Evolutionary conservation across 1,139 yeast genomes (phyloP), one percentile per base, ranked within the genome.

Genomic region (Blastobotrys capitulatus): DNA sequence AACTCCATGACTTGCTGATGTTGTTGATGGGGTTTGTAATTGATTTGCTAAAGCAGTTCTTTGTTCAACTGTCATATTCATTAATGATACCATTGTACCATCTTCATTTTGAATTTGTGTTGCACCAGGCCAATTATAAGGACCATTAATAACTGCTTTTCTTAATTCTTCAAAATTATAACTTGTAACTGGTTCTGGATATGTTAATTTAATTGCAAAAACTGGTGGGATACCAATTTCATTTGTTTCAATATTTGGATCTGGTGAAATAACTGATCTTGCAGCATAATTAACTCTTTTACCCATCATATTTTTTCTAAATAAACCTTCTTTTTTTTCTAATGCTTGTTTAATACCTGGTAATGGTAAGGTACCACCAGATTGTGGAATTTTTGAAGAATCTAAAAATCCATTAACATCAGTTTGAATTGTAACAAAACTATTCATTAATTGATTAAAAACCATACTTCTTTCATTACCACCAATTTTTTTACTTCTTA

Each of bases 221-320:
- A 94, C 98, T 1, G 98, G 98, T 37, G 99, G 99, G 48, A 94
- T 94, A 72, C 98, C 99, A 64, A 94, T 92, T 71, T 94, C 97
- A 66, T 90, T 87, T 16, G 98, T 92, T 72, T 92, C 98, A 62
- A 94, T 78, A 73, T 86, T 92, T 51, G 99, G 99, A 73, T 94
- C 99, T 4, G 98, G 98, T 6, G 98, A 90, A 71, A 94, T 94
- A 61, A 94, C 99, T 13, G 98, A 90, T 70, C 99, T 87, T 46
- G 98, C 98, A 53, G 98, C 97, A 63, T 86, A 90, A 68, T 94
- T 94, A 53, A 94, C 99, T 75, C 99, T 88, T 76, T 94, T 94
- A 69, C 99, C 99, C 98, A 94, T 94, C 98, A 94, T 92, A 65
- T 94, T 96, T 69, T 90, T 92, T 76, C 99, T 83, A 76, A 92